These are phyloP conservation scores for Schoenoplectus tabernaemontani DNA, from an alignment of 202 grass and related monocot species.

Conservation along the genomic window DNA sequence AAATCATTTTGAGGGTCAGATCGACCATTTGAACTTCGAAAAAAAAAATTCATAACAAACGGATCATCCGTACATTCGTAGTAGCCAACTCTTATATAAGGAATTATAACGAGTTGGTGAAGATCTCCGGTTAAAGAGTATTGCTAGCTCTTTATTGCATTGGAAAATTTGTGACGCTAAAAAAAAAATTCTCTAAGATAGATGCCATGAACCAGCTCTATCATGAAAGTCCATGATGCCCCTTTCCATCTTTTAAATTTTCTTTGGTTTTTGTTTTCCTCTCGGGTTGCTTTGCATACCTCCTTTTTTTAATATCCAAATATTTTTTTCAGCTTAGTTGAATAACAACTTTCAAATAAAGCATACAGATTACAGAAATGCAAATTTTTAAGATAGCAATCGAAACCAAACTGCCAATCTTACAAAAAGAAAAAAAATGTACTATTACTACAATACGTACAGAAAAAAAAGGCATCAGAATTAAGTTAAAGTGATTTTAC, in stretches of 20 bases:
- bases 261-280: neutral
- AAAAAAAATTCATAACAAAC: too few relatives aligned
- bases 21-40: too few relatives aligned
- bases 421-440: neutral
- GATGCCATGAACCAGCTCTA: neutral
- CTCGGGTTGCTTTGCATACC: neutral
- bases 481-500: constrained; percentile 15
- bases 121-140: neutral
- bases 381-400: neutral
- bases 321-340: neutral
- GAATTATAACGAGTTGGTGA: neutral
- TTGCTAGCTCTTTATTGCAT: neutral
- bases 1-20: too few relatives aligned
- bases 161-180: neutral
- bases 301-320: neutral
- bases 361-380: neutral
- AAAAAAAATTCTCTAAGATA: neutral
- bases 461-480: neutral
- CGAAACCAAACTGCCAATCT: neutral
- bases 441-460: neutral
- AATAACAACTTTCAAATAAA: neutral
- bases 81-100: too few relatives aligned
- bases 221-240: too few relatives aligned
- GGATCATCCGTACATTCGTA: too few relatives aligned
- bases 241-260: neutral